Evolutionary conservation across 768 basidiomycete genomes (phyloP).

Genomic region (Xanthoconium stramineum): DNA sequence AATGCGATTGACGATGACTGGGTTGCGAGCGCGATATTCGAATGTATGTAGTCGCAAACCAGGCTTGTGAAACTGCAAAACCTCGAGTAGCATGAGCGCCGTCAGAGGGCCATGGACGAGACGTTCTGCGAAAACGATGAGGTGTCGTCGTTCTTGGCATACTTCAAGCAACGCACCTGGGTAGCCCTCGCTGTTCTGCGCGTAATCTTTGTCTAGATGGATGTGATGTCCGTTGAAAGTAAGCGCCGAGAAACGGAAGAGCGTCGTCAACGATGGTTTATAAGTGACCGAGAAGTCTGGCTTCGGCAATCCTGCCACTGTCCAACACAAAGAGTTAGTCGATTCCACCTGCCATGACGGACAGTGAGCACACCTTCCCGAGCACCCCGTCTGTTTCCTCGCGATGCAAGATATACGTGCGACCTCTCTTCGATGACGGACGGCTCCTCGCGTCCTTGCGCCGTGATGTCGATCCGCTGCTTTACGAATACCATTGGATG

Average conservation of each 20-base stretch:
- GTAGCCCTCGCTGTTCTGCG: slow-evolving; percentile 66
- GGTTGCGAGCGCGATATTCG: slow-evolving; percentile 69
- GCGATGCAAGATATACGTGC: slow-evolving; percentile 60
- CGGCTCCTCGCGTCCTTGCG: slow-evolving; percentile 40
- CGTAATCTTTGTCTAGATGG: slow-evolving; percentile 76
- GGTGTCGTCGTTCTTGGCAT: not conserved
- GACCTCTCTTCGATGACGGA: slow-evolving; percentile 61
- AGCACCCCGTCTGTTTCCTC: slow-evolving; percentile 29
- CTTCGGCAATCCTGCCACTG: slow-evolving; percentile 51
- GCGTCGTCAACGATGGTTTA: slow-evolving; percentile 62
- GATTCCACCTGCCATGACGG: not conserved
- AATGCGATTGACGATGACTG: slow-evolving; percentile 51
- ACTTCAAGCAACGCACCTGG: slow-evolving; percentile 42
- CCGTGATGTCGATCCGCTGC: slow-evolving; percentile 53
- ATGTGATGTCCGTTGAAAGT: slow-evolving; percentile 86
- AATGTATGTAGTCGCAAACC: slow-evolving; percentile 47
- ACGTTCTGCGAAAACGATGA: slow-evolving; percentile 46
- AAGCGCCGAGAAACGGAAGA: slow-evolving; percentile 84
- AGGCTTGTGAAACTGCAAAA: slow-evolving; percentile 49
- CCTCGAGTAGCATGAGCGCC: slow-evolving; percentile 74
- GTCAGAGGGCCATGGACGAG: slow-evolving; percentile 86
- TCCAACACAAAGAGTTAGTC: not conserved
- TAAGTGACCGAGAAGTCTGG: slow-evolving; percentile 64
- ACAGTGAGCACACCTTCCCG: slow-evolving; percentile 40
- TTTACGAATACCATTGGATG: slow-evolving; percentile 75